Evolutionary conservation across 2,329 filamentous ascomycete genomes (phyloP).

Genomic region (Venturiaceae sp.): DNA sequence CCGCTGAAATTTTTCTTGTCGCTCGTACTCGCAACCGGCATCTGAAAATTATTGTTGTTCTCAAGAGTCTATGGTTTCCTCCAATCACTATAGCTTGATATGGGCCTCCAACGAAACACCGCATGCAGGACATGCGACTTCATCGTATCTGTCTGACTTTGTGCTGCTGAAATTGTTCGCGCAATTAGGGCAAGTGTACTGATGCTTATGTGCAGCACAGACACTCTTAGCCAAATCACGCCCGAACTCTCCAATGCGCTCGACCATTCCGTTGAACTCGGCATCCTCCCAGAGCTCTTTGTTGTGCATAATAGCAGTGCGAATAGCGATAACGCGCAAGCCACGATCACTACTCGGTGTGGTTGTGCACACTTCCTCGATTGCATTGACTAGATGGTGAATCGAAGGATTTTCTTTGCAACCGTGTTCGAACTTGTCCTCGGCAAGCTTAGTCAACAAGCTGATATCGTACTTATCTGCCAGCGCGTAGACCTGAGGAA

Average conservation of each 20-base stretch:
- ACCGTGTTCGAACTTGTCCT: background rate
- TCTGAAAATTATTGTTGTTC: no score
- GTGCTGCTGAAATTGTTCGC: background rate
- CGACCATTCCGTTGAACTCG: slow-evolving; percentile 10
- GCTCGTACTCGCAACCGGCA: no score
- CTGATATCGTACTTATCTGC: background rate
- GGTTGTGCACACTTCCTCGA: background rate
- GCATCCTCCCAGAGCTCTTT: background rate
- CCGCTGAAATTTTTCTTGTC: no score
- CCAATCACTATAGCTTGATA: no score
- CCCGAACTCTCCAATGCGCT: slow-evolving; percentile 1
- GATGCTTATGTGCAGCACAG: background rate
- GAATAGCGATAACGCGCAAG: background rate
- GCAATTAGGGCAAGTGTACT: background rate
- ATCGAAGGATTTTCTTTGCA: background rate
- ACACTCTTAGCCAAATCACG: background rate
- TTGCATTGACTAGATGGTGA: background rate
- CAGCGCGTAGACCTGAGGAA: background rate
- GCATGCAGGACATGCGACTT: background rate
- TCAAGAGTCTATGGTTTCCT: no score
- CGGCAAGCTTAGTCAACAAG: background rate
- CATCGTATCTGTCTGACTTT: background rate
- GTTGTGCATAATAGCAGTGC: background rate
- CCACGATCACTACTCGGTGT: background rate
- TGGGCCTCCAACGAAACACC: no score